Evolutionary conservation across 2,329 filamentous ascomycete species (phyloP).

Genomic region (Boeremia lycopersici): DNA sequence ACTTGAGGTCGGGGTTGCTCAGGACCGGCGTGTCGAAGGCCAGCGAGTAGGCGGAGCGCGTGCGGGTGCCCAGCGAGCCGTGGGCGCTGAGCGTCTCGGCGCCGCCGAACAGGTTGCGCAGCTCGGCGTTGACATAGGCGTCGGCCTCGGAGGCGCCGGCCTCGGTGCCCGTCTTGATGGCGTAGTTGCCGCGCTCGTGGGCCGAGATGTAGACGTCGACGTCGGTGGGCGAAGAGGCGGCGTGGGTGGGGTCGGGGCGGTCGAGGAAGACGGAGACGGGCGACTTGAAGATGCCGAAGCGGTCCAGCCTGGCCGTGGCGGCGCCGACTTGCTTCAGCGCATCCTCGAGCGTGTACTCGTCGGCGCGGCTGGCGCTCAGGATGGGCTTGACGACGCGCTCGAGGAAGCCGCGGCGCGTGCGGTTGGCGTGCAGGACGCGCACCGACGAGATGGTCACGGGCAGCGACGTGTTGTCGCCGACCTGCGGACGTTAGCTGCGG

Average conservation of each 20-base stretch:
- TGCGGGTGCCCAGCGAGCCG: slow-evolving; percentile 86
- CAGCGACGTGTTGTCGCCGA: slow-evolving; percentile 81
- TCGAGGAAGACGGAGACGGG: slow-evolving; percentile 84
- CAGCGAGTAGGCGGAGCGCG: slow-evolving; percentile 87
- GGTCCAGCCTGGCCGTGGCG: slow-evolving; percentile 74
- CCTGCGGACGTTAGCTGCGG: slow-evolving; percentile 53
- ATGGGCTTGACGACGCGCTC: slow-evolving; percentile 80
- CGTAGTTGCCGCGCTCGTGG: slow-evolving; percentile 79
- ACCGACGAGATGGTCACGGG: slow-evolving; percentile 89
- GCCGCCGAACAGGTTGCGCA: slow-evolving; percentile 92
- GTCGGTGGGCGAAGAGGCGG: slow-evolving; percentile 74
- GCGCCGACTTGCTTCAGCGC: slow-evolving; percentile 72
- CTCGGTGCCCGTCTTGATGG: slow-evolving; percentile 93
- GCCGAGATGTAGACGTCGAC: slow-evolving; percentile 80
- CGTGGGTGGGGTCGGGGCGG: slow-evolving; percentile 70
- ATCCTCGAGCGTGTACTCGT: slow-evolving; percentile 78
- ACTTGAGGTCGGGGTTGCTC: slow-evolving; percentile 79
- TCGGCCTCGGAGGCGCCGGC: slow-evolving; percentile 93
- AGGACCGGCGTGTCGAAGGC: slow-evolving; percentile 81
- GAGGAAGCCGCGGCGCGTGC: slow-evolving; percentile 85
- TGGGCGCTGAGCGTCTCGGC: slow-evolving; percentile 89
- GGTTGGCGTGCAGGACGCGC: slow-evolving; percentile 78
- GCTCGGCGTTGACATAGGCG: slow-evolving; percentile 83
- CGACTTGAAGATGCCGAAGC: slow-evolving; percentile 86
- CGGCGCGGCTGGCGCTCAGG: slow-evolving; percentile 69